Evolutionary conservation across 2,329 filamentous ascomycete species (phyloP).

Genomic region (Cadophora malorum): DNA sequence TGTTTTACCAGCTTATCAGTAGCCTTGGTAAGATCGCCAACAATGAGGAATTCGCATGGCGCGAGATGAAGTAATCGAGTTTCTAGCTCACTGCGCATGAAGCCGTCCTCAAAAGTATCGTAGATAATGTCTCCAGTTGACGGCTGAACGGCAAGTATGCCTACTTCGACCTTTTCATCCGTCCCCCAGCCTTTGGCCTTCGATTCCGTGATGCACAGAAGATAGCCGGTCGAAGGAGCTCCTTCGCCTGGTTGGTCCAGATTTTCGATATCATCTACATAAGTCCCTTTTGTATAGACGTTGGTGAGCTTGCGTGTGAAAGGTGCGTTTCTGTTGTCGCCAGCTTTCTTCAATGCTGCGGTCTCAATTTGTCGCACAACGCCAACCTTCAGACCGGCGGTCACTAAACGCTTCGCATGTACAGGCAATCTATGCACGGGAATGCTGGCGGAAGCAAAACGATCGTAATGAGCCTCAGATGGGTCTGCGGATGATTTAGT

Average conservation of each 20-base stretch:
- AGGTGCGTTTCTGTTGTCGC: constrained; percentile 90
- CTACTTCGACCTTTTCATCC: constrained; percentile 92
- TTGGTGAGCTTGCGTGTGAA: constrained; percentile 95
- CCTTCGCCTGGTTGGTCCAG: constrained; percentile 63
- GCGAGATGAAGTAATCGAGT: constrained; percentile 94
- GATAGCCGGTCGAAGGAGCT: constrained; percentile 76
- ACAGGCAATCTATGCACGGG: constrained; percentile 90
- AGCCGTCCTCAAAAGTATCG: constrained; percentile 94
- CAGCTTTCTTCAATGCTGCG: constrained; percentile 91
- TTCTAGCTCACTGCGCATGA: constrained; percentile 96
- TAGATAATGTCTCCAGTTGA: constrained; percentile 96
- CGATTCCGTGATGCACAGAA: constrained; percentile 89
- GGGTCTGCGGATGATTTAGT: constrained; percentile 59
- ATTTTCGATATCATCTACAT: constrained; percentile 90
- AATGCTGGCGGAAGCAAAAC: constrained; percentile 95
- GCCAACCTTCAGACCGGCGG: constrained; percentile 93
- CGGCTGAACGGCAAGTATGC: constrained; percentile 92
- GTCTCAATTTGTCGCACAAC: constrained; percentile 95
- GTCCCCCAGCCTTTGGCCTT: constrained; percentile 81
- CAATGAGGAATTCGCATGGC: constrained; percentile 92
- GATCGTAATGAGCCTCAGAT: constrained; percentile 89
- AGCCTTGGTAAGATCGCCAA: constrained; percentile 86
- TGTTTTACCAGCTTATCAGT: constrained; percentile 93
- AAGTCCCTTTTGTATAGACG: constrained; percentile 97
- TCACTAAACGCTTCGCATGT: constrained; percentile 90